phyloP scores from a whole-genome alignment of 2,329 filamentous ascomycete genomes.

The Fusarium tjaetaba region DNA sequence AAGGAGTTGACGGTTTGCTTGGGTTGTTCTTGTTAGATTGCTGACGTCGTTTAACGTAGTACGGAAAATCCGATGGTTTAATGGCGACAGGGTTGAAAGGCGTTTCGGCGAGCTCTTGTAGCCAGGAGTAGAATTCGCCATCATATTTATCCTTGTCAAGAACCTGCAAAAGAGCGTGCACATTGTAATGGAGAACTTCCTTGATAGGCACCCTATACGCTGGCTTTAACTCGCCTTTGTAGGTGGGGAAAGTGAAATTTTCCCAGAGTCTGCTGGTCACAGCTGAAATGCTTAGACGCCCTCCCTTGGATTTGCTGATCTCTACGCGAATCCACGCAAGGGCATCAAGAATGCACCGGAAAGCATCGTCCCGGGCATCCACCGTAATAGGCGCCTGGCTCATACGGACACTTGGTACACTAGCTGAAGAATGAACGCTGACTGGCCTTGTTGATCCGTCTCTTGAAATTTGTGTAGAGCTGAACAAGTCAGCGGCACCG shows the following conservation, averaged over 20 bases:
- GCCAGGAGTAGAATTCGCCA: constrained; percentile 47
- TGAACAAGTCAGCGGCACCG: neutral
- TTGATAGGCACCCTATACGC: constrained; percentile 54
- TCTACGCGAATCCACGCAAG: constrained; percentile 37
- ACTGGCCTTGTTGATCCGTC: neutral
- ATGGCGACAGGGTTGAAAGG: constrained; percentile 45
- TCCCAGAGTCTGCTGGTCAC: constrained; percentile 48
- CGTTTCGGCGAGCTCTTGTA: constrained; percentile 44
- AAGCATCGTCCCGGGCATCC: constrained; percentile 27
- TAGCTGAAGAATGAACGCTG: constrained; percentile 8
- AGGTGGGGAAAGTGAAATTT: constrained; percentile 45
- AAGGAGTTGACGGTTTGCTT: neutral
- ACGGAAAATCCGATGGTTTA: constrained; percentile 45
- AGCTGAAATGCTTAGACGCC: constrained; percentile 30
- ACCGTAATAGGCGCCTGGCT: neutral
- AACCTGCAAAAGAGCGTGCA: constrained; percentile 50
- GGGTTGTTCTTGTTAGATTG: constrained; percentile 29
- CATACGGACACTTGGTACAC: neutral
- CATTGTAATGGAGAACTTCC: constrained; percentile 58
- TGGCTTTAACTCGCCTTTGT: constrained; percentile 41
- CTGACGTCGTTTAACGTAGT: constrained; percentile 38
- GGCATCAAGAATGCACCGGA: constrained; percentile 43
- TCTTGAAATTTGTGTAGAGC: constrained; percentile 1
- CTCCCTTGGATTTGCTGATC: constrained; percentile 32
- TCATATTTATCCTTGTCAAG: constrained; percentile 50